A percentile compares a stretch with the other conserved stretches of the same genome.
These are phyloP conservation scores for Amauroascus verrucosus DNA, from an alignment of 2,329 filamentous ascomycete genomes.

Conservation along the genomic window DNA sequence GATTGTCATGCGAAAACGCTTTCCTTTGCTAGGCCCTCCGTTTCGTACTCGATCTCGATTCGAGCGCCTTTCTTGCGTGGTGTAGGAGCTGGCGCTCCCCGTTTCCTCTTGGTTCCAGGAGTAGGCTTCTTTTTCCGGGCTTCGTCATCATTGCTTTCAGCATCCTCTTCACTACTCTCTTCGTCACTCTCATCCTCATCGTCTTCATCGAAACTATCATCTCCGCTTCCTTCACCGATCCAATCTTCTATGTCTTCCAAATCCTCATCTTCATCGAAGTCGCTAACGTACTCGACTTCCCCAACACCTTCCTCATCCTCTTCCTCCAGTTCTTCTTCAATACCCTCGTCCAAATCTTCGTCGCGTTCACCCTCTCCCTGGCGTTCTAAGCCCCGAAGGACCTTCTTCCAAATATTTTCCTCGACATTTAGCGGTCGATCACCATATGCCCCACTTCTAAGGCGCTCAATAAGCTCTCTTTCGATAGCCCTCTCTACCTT, in stretches of 20 bases:
- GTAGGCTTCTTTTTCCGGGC: conserved; percentile 38
- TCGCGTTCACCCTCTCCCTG: conserved; percentile 74
- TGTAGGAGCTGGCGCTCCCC: conserved; percentile 42
- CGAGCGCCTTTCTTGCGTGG: conserved; percentile 53
- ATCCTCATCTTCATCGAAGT: conserved; percentile 67
- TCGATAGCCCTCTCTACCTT: conserved; percentile 96
- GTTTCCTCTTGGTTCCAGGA: conserved; percentile 48
- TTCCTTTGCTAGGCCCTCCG: conserved; percentile 52
- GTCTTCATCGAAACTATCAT: conserved; percentile 40
- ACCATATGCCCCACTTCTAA: conserved; percentile 87
- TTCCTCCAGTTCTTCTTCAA: conserved; percentile 66
- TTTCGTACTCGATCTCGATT: conserved; percentile 70
- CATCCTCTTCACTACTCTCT: conserved; percentile 47
- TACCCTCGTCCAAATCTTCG: conserved; percentile 78
- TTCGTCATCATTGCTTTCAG: conserved; percentile 44
- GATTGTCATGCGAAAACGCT: conserved; percentile 32
- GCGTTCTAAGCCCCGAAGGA: conserved; percentile 78
- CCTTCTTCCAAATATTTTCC: conserved; percentile 93
- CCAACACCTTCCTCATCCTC: conserved; percentile 61
- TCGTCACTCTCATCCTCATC: conserved; percentile 51
- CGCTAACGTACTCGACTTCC: conserved; percentile 85
- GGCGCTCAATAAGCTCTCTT: conserved; percentile 79
- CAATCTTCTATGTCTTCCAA: conserved; percentile 96
- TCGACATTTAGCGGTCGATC: conserved; percentile 92
- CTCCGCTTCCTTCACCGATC: conserved; percentile 61